Evolutionary conservation across 2,329 filamentous ascomycete genomes (phyloP).

Genomic region (Aspergillus arachidicola): DNA sequence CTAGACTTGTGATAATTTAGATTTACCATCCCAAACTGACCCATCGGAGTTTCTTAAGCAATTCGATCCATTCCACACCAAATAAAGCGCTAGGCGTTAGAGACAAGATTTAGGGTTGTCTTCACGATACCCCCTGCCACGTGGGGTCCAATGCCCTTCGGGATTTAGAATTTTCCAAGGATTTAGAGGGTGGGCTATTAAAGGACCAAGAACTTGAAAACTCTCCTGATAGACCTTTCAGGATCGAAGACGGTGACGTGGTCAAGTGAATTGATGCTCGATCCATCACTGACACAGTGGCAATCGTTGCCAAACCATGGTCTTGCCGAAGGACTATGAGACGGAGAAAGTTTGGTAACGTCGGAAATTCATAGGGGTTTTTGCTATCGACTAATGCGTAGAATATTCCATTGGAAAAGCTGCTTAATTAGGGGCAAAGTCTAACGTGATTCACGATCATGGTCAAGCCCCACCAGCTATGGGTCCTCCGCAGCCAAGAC

Average conservation of each 20-base stretch:
- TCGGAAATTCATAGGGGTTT: neutral
- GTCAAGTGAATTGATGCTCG: neutral
- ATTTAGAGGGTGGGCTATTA: too few species aligned
- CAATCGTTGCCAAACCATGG: neutral
- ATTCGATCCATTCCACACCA: neutral
- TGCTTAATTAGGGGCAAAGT: neutral
- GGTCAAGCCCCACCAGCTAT: neutral
- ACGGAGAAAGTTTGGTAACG: neutral
- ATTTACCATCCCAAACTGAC: neutral
- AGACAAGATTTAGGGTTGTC: neutral
- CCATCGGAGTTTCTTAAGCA: neutral
- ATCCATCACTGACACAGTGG: neutral
- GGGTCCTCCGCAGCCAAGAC: neutral
- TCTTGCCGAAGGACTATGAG: neutral
- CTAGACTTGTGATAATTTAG: neutral
- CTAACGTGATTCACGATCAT: neutral
- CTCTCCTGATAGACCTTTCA: neutral
- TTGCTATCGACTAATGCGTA: neutral
- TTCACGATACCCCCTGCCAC: neutral
- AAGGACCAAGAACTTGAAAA: too few species aligned
- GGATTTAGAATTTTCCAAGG: neutral
- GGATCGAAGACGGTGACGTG: neutral
- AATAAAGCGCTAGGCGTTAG: neutral
- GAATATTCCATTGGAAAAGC: neutral
- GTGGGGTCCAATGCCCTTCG: neutral